Conservation (phyloP, 192 early-diverging fungal genomes). For the Endogone sp. region DNA sequence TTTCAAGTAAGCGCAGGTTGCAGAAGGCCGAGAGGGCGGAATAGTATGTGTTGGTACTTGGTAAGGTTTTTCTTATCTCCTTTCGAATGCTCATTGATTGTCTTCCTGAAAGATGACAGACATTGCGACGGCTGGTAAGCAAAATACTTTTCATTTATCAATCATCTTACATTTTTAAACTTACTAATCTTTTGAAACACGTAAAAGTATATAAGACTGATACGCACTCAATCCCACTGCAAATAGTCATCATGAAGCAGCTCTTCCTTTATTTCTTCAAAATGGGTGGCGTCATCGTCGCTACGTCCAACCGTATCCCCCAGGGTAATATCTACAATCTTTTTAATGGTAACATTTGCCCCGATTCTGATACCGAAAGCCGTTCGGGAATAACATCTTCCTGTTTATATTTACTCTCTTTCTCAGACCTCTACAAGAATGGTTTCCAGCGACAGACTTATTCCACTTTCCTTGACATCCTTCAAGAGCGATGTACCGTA, state of each 20-base stretch:
- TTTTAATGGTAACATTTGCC: no score
- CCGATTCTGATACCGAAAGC: no score
- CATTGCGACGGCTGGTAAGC: neutral
- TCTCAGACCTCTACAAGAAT: neutral
- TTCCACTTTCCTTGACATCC: neutral
- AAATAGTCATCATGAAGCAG: neutral
- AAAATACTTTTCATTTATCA: no score
- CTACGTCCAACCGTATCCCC: neutral
- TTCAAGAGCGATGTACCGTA: neutral
- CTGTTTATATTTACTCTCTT: no score
- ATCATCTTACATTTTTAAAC: no score
- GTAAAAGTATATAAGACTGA: no score
- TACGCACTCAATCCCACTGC: neutral
- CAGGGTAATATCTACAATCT: neutral
- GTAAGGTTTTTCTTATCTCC: no score
- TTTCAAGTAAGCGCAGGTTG: neutral
- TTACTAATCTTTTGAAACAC: no score
- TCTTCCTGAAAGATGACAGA: neutral
- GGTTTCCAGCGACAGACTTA: neutral
- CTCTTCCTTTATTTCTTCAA: conserved; percentile 1
- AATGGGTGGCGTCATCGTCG: conserved; percentile 3
- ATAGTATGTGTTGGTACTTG: no score
- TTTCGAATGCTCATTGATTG: no score
- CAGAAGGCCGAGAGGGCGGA: no score
- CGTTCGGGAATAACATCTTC: no score